Percentiles rank a stretch among this genome's conserved stretches.
phyloP scores from a whole-genome alignment of 495 filamentous ascomycete species.

The Aspergillus mulundensis region DNA sequence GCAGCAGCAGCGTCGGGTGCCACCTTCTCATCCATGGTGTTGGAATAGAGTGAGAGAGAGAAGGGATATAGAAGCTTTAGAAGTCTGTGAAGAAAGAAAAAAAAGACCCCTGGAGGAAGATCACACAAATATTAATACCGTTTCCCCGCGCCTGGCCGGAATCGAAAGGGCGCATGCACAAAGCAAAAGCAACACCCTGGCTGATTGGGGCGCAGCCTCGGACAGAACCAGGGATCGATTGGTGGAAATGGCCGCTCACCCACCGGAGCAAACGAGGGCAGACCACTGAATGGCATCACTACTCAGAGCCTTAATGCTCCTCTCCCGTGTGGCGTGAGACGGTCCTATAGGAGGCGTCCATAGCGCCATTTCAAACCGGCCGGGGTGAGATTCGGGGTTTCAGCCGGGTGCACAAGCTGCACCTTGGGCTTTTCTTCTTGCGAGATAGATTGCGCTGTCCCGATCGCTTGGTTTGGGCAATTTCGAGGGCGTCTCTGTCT shows the following conservation, averaged over 20 bases:
- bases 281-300: background rate
- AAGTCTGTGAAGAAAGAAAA: background rate
- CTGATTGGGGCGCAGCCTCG: background rate
- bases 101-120: background rate
- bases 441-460: background rate
- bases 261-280: background rate
- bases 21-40: background rate
- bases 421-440: no score
- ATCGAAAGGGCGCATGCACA: background rate
- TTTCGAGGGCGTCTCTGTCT: background rate
- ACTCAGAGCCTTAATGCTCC: background rate
- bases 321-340: background rate
- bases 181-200: background rate
- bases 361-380: background rate
- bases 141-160: background rate
- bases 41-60: background rate
- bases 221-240: background rate
- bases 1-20: background rate
- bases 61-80: background rate
- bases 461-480: background rate
- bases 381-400: background rate
- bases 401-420: background rate
- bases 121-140: background rate
- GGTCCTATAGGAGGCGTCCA: background rate
- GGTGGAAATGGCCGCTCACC: background rate